phyloP scores from a whole-genome alignment of 495 filamentous ascomycete genomes.

The Neurospora sp. region DNA sequence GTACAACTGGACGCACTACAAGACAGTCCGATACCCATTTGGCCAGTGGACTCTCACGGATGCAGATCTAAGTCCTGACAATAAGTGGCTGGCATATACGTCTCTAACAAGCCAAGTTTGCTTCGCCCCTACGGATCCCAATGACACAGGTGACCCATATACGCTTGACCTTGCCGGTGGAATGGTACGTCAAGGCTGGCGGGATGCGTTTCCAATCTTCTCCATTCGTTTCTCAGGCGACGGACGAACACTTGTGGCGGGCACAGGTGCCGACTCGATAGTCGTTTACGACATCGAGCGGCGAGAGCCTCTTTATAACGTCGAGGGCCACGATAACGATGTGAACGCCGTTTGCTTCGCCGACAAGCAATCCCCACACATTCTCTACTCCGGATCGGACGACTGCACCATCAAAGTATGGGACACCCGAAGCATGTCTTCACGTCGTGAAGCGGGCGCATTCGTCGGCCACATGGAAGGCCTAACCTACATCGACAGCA shows the following conservation, averaged over 20 bases:
- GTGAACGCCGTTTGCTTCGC: slow-evolving; percentile 98
- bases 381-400: slow-evolving; percentile 93
- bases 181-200: background rate
- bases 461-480: slow-evolving; percentile 94
- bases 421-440: slow-evolving; percentile 86
- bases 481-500: slow-evolving; percentile 90
- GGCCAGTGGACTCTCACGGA: slow-evolving; percentile 96
- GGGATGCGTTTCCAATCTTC: slow-evolving; percentile 54
- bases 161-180: slow-evolving; percentile 55
- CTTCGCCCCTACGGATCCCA: slow-evolving; percentile 78
- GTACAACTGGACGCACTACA: slow-evolving; percentile 92
- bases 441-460: slow-evolving; percentile 77
- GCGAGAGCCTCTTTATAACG: slow-evolving; percentile 57
- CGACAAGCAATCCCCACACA: slow-evolving; percentile 80
- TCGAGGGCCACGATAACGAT: slow-evolving; percentile 73
- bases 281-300: slow-evolving; percentile 92
- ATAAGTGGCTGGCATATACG: slow-evolving; percentile 78
- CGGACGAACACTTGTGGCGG: slow-evolving; percentile 82
- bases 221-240: slow-evolving; percentile 90
- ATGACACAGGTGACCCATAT: slow-evolving; percentile 64
- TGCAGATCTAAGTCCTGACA: slow-evolving; percentile 85
- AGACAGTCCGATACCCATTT: slow-evolving; percentile 74
- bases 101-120: slow-evolving; percentile 76
- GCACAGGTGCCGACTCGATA: slow-evolving; percentile 67
- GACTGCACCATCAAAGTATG: slow-evolving; percentile 87